These are phyloP conservation scores for Kuraishia molischiana DNA, from an alignment of 805 yeast genomes.

Conservation along the genomic window DNA sequence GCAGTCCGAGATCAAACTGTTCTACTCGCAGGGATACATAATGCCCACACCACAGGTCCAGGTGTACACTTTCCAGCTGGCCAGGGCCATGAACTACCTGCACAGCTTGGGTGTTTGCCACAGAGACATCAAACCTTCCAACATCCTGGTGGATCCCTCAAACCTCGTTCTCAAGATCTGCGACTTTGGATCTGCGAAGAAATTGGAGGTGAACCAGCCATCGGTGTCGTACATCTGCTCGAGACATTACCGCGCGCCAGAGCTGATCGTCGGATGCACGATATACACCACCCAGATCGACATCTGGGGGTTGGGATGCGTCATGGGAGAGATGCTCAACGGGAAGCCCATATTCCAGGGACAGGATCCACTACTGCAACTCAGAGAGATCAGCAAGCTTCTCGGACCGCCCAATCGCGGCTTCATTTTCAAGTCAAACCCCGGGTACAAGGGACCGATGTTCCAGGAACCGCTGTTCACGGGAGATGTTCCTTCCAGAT, in stretches of 20 bases:
- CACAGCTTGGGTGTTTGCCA: slow-evolving; percentile 78
- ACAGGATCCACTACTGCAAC: slow-evolving; percentile 76
- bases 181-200: slow-evolving; percentile 81
- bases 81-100: slow-evolving; percentile 74
- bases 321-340: slow-evolving; percentile 84
- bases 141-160: slow-evolving; percentile 65
- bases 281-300: slow-evolving; percentile 86
- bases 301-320: slow-evolving; percentile 97
- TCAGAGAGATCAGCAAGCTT: slow-evolving; percentile 82
- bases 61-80: slow-evolving; percentile 69
- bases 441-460: slow-evolving; percentile 67
- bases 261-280: slow-evolving; percentile 83
- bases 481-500: slow-evolving; percentile 14
- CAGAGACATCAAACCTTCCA: slow-evolving; percentile 79
- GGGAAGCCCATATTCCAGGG: slow-evolving; percentile 97
- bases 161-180: slow-evolving; percentile 64
- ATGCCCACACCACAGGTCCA: slow-evolving; percentile 68
- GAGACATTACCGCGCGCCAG: slow-evolving; percentile 94
- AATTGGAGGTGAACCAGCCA: slow-evolving; percentile 70
- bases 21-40: slow-evolving; percentile 47
- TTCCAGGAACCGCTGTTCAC: slow-evolving; percentile 29
- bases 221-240: slow-evolving; percentile 94
- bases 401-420: slow-evolving; percentile 80
- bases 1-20: slow-evolving; percentile 66
- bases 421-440: slow-evolving; percentile 65